Conservation (phyloP, 129 eudicot species). For the Chrysanthemum seticuspe region DNA sequence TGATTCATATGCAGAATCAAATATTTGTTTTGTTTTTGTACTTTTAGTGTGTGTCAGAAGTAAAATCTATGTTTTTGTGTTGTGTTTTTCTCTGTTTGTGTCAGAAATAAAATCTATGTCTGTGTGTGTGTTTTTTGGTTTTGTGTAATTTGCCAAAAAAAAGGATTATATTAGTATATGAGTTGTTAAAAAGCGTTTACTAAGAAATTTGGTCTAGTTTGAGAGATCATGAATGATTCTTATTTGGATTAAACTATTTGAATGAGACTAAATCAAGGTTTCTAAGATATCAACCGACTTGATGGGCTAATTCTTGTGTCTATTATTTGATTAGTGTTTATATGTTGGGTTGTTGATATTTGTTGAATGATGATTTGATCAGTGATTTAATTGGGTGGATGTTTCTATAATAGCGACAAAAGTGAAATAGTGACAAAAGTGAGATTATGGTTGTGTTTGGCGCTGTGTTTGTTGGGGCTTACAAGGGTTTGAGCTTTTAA, state of each 20-base stretch:
- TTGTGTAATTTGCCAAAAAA: background rate
- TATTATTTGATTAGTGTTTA: background rate
- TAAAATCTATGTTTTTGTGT: background rate
- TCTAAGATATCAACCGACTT: constrained; percentile 12
- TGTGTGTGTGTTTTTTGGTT: background rate
- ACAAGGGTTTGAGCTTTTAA: too few species aligned
- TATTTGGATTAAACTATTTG: constrained; percentile 19
- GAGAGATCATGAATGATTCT: constrained; percentile 29
- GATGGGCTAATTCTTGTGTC: background rate
- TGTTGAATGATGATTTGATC: too few species aligned
- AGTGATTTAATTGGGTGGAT: too few species aligned
- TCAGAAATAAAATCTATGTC: background rate
- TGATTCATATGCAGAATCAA: constrained; percentile 41
- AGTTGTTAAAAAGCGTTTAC: constrained; percentile 1
- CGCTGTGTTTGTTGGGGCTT: too few species aligned
- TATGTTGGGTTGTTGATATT: background rate
- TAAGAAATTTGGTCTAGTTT: background rate
- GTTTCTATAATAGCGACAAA: too few species aligned
- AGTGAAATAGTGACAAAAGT: too few species aligned
- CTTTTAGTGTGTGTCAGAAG: background rate
- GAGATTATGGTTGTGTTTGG: too few species aligned
- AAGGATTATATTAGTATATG: background rate
- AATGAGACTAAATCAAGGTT: constrained; percentile 28
- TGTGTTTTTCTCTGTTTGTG: background rate
- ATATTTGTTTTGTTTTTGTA: background rate